Conservation (phyloP, 768 basidiomycete genomes). For the Tephrocybe sp. region DNA sequence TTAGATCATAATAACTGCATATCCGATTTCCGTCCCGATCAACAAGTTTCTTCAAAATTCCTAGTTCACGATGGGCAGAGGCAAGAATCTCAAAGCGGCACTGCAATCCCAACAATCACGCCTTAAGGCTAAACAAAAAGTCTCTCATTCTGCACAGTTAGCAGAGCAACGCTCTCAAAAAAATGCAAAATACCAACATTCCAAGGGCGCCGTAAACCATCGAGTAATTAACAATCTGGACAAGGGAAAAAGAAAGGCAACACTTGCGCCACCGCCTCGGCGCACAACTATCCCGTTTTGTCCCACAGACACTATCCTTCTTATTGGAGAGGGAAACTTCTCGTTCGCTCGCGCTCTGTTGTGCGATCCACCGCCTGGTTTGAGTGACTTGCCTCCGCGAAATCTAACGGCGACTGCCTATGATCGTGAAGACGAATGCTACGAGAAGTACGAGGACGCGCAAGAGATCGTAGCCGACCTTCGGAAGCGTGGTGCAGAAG, state of each 20-base stretch:
- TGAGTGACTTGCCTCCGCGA: slow-evolving; percentile 55
- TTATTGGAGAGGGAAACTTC: slow-evolving; percentile 95
- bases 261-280: slow-evolving; percentile 25
- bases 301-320: slow-evolving; percentile 64
- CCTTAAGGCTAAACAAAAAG: slow-evolving; percentile 59
- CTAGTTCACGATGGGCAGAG: slow-evolving; percentile 46
- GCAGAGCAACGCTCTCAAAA: slow-evolving; percentile 48
- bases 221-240: slow-evolving; percentile 4
- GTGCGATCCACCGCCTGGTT: slow-evolving; percentile 40
- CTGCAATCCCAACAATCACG: slow-evolving; percentile 71
- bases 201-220: slow-evolving; percentile 12
- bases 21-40: slow-evolving; percentile 9
- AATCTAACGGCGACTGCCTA: slow-evolving; percentile 86
- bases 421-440: slow-evolving; percentile 77
- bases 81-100: slow-evolving; percentile 65
- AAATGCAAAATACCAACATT: slow-evolving; percentile 17
- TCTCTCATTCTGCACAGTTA: slow-evolving; percentile 49
- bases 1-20: no score
- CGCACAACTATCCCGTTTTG: slow-evolving; percentile 65
- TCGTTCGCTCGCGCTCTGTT: slow-evolving; percentile 84
- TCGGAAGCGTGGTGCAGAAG: slow-evolving; percentile 57
- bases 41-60: background rate
- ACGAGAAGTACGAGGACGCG: slow-evolving; percentile 80
- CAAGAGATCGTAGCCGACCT: slow-evolving; percentile 55
- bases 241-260: slow-evolving; percentile 41